Evolutionary conservation across 257 asterid genomes (phyloP), one percentile per base, ranked within the genome.

Genomic region (Cinchona pubescens): DNA sequence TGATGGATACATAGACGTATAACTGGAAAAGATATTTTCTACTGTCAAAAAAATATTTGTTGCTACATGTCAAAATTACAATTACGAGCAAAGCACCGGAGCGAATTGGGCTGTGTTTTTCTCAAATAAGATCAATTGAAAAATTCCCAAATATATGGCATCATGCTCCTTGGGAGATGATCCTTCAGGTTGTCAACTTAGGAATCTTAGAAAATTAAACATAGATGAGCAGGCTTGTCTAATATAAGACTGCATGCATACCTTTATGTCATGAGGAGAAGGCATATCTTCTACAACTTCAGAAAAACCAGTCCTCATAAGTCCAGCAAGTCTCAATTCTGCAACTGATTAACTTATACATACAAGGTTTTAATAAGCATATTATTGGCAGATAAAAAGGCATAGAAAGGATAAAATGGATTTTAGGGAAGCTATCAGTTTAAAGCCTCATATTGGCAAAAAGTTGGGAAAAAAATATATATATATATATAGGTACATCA

Each of bases 221-320:
- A 23, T 40, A 34, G 25, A 11, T 51, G 13, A 23, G 49, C 75
- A 11, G 51, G 37, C 62, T 21, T 35, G 23, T 12, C 55, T n/a
- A 51, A 79, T 53, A 3, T 7, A 37, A 53, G n/a, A 80, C 23
- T 18, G 53, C 23, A 58, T 49, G 19, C 72, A 70, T 86, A 93
- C 98, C 97, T 91, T 90, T 67, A 91, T 79, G 69, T 79, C 81
- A 79, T 66, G 80, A 64, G 85, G 82, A 74, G 86, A 81, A 58
- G 87, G 90, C 70, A 83, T 79, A 13, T 78, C 87, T 75, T 85
- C 93, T 66, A 68, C 60, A 75, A 40, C 83, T 73, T 82, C 89
- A 21, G 69, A 77, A 68, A 76, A 83, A 77, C 84, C 87, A 79
- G 80, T 87, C 79, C 92, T 92, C 98, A 93, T 93, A 21, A 78